These are phyloP conservation scores for Solanum paucissectum DNA, from an alignment of 257 asterid species.

Conservation along the genomic window DNA sequence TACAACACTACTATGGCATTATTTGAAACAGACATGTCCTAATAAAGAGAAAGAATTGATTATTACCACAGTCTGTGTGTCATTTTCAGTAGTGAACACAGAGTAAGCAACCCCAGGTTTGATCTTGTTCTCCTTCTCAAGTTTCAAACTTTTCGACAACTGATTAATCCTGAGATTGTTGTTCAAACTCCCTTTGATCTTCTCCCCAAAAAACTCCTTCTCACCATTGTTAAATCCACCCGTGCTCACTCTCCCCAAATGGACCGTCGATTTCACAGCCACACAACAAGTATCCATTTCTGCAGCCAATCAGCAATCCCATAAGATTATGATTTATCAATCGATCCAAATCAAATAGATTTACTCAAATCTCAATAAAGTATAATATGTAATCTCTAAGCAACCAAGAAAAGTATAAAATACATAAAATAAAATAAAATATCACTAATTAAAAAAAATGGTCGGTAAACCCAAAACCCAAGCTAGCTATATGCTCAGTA, in stretches of 20 bases:
- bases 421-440: conserved; percentile 30
- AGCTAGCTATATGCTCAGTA: conserved; percentile 6
- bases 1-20: neutral
- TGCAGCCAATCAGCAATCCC: conserved; percentile 6
- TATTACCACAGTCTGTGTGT: conserved; percentile 44
- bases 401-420: conserved; percentile 61
- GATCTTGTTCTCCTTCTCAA: conserved; percentile 31
- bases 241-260: conserved; percentile 25
- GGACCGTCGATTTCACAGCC: conserved; percentile 32
- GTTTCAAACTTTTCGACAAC: conserved; percentile 28
- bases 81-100: conserved; percentile 66
- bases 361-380: conserved; percentile 15
- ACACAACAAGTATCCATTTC: conserved; percentile 62
- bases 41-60: neutral
- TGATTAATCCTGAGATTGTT: conserved; percentile 18
- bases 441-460: neutral
- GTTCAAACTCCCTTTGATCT: conserved; percentile 32
- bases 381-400: conserved; percentile 22
- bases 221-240: conserved; percentile 29
- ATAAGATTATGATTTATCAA: neutral
- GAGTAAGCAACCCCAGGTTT: conserved; percentile 64
- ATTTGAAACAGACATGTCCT: neutral
- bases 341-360: conserved; percentile 5
- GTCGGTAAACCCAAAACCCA: conserved; percentile 10
- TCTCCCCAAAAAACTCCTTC: conserved; percentile 53